These are phyloP conservation scores for Claviceps paspali DNA, from an alignment of 2,329 filamentous ascomycete species.

Conservation along the genomic window DNA sequence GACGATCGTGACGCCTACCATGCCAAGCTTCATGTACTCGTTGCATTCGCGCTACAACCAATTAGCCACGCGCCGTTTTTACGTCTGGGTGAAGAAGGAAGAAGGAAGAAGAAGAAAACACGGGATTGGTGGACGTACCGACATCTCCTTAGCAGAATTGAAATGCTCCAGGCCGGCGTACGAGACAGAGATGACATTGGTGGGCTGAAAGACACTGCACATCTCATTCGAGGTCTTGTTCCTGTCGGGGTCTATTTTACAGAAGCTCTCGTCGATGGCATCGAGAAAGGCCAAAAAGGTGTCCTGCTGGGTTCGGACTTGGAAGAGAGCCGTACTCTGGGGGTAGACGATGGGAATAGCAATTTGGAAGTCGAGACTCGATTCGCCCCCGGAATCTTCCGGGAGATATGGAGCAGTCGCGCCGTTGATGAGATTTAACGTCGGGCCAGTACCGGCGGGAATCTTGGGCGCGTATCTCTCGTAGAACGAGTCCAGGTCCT, in stretches of 20 bases:
- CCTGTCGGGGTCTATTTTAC: conserved; percentile 31
- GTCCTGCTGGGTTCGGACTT: conserved; percentile 21
- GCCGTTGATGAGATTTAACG: conserved; percentile 30
- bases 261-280: conserved; percentile 37
- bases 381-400: conserved; percentile 25
- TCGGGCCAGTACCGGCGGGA: conserved; percentile 26
- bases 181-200: conserved; percentile 24
- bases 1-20: conserved; percentile 25
- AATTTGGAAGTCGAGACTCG: conserved; percentile 38
- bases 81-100: no score
- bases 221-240: conserved; percentile 21
- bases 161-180: conserved; percentile 18
- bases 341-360: conserved; percentile 36
- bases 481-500: conserved; percentile 33
- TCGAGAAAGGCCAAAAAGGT: conserved; percentile 28
- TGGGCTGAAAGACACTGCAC: conserved; percentile 15
- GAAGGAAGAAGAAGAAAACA: no score
- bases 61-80: no score
- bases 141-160: conserved; percentile 29
- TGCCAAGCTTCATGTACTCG: conserved; percentile 30
- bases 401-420: conserved; percentile 25
- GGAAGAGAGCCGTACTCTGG: conserved; percentile 33
- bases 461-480: conserved; percentile 25
- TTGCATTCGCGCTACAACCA: conserved; percentile 26
- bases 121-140: no score